Base-by-base conservation (phyloP, 2,329 filamentous ascomycete genomes). In the Colletotrichum spinosum region DNA sequence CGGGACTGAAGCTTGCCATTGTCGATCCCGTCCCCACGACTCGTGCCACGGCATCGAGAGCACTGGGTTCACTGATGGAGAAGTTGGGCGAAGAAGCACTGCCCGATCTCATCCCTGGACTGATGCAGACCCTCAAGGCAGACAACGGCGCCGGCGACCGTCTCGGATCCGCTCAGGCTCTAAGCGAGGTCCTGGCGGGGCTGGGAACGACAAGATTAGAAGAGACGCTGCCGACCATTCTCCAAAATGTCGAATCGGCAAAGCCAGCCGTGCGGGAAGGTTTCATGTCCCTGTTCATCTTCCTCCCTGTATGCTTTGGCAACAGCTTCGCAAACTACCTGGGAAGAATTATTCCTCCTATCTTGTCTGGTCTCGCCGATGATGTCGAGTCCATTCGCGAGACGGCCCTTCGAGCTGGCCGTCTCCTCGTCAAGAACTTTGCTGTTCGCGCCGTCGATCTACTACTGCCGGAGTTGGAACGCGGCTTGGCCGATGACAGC, bases 201-300 rank as follows among this genome's bases (percentile, higher is more conserved):
- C 84, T 99, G 72, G 96, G 97, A 70, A 99, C 96, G 1, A 87
- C 91, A 55, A 92, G 96, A 70, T 83, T 99, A 70, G 96, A 99
- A 78, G 97, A 99, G 79, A 98, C 94, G 6, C 83, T 99, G 50
- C 97, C 96, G 44, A 97, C 95, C 11, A 97, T 99, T 71, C 81
- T 99, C 45, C 95, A 98, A 74, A 99, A 99, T 73, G 95, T 97
- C 70, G 90, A 93, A 71, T 98, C 95, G 72, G 88, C 91, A 70
- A 97, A 97, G 79, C 77, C 96, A 15, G 89, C 94, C 59, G 93
- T 99, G 69, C 90, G 96, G 72, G 96, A 99, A 83, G 96, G 96
- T 50, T 99, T 99, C 83, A 99, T 99, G 96, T 97, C 96, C 8
- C 86, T 99, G 45, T 99, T 99, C 80, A 98, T 99, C 70, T 99